Evolutionary conservation across 306 rosid genomes (phyloP), one percentile per base, ranked within the genome.

Genomic region (Vachellia collinsii): DNA sequence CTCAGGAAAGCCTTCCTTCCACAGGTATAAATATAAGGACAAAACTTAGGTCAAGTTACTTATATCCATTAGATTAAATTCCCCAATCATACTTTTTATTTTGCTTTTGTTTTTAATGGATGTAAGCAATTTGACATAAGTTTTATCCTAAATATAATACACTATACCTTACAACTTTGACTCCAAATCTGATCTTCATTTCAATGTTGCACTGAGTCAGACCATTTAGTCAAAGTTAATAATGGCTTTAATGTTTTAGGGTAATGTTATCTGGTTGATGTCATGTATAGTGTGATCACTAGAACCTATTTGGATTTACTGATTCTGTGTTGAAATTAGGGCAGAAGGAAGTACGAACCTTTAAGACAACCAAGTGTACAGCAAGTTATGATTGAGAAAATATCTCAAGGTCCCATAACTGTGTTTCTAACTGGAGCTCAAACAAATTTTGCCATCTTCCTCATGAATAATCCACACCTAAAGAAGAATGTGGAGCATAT

Each of bases 1-100:
- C 5, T 93, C 62, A 79, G 96, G 9, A 95, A 95, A 80, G 87
- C 89, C 38, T 95, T 95, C 77, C 93, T 95, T 69, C 99, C 99
- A 0, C 99, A 95, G 93, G 99, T 92, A 87, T 34, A 39, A 42
- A 62, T 13, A 29, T 36, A 12, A 29, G 2, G 34, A 29, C 34
- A 29, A 29, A 29, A 29, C 34, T 29, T 29, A 29, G 34, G 2
- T 29, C 34, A 29, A 29, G 34, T 29, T 29, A 29, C 34, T 29
- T 29, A 29, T 29, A 29, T 29, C 34, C 34, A 29, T 29, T 29
- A 29, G 2, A 2, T 29, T 2, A 29, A 29, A 2, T 29, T 29
- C 2, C 2, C 2, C 34, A 2, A 29, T 29, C 34, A 29, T 2
- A 29, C 34, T 29, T 29, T 29, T 29, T 29, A 29, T 29, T 29